Conservation (phyloP, 352 stramenopile species). For the Phytophthora sansomeana region DNA sequence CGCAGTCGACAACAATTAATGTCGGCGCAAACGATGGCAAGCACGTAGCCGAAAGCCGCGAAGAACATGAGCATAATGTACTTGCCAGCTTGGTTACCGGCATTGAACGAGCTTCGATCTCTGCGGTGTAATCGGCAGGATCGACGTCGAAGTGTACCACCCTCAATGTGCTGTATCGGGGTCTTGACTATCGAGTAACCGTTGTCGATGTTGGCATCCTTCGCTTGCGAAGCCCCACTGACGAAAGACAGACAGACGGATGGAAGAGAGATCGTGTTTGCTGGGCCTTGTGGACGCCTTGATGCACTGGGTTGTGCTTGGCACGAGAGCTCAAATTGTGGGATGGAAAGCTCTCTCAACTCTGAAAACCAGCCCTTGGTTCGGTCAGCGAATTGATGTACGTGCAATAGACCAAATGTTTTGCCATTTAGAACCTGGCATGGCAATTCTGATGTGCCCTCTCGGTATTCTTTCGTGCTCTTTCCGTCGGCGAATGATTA, state of each 20-base stretch:
- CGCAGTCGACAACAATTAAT: conserved; percentile 47
- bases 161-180: conserved; percentile 5
- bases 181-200: conserved; percentile 27
- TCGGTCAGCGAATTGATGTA: no score
- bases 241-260: conserved; percentile 25
- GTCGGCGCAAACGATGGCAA: conserved; percentile 60
- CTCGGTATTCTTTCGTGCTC: conserved; percentile 5
- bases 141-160: conserved; percentile 24
- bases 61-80: conserved; percentile 60
- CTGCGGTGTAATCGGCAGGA: conserved; percentile 22
- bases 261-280: conserved; percentile 18
- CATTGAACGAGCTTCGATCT: conserved; percentile 22
- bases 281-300: conserved; percentile 12
- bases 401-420: background rate
- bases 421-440: background rate
- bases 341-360: background rate
- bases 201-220: conserved; percentile 16
- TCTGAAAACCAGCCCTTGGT: background rate
- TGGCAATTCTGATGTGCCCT: background rate
- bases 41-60: conserved; percentile 61
- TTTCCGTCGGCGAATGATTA: background rate
- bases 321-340: conserved; percentile 7
- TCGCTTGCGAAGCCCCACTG: conserved; percentile 29
- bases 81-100: conserved; percentile 27
- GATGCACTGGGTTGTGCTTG: background rate